Conservation (phyloP, 805 yeast genomes). For the Pichia paraexigua region DNA sequence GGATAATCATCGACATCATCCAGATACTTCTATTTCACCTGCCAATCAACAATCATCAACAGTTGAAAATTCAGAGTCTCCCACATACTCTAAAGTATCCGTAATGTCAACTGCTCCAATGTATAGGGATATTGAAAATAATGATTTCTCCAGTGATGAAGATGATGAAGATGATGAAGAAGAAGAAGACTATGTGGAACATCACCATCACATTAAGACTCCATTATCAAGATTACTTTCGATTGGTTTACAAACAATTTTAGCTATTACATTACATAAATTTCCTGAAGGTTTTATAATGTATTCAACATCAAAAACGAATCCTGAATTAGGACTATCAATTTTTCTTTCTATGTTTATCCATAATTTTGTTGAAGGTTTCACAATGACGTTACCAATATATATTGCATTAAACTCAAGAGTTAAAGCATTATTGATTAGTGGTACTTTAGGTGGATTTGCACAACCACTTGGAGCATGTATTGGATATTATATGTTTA, state of each 20-base stretch:
- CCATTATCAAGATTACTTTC: constrained; percentile 72
- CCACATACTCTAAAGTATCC: neutral
- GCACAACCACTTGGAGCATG: constrained; percentile 90
- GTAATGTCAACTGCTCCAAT: neutral
- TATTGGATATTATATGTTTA: constrained; percentile 47
- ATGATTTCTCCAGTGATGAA: neutral
- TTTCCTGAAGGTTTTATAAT: constrained; percentile 93
- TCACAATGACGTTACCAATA: constrained; percentile 85
- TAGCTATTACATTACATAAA: constrained; percentile 84
- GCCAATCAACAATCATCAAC: neutral
- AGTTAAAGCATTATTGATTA: constrained; percentile 51
- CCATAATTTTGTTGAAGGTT: constrained; percentile 92
- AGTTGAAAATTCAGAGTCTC: neutral
- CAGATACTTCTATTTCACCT: neutral
- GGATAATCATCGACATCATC: neutral
- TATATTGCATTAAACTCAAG: constrained; percentile 66
- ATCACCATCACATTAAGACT: constrained; percentile 72
- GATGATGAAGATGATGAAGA: too few relatives aligned
- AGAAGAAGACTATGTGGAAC: constrained; percentile 10
- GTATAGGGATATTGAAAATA: neutral
- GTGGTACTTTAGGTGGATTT: constrained; percentile 68
- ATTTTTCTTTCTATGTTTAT: constrained; percentile 79
- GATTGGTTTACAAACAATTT: constrained; percentile 82
- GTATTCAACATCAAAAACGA: constrained; percentile 64
- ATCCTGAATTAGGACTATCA: constrained; percentile 63